Base-by-base conservation (phyloP, 192 early-diverging fungal species). In the Dimargaris verticillata region DNA sequence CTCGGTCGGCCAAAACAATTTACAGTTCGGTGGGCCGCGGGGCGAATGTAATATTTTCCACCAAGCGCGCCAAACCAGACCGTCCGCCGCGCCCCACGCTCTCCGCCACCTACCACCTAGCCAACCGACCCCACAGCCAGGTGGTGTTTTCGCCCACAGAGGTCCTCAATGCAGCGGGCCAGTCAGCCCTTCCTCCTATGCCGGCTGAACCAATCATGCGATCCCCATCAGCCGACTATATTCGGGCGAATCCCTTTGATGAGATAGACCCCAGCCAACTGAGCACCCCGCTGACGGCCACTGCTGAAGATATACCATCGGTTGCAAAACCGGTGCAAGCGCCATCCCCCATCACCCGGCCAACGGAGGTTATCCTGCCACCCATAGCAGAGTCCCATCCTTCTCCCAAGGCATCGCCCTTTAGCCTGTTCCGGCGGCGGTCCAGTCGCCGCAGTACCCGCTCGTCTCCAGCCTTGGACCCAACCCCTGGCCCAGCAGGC, bases 141-240 rank as follows among this genome's bases (percentile, higher is more conserved):
- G 57, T 59, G 26, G 38, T 59, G 26, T 33, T 59, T 38, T 43
- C 29, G 41, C 41, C 41, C 18, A n/a, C 42, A 0, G 57, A 38
- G 22, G 41, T 59, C 51, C 51, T 13, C 6, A 18, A 13, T 13
- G 11, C 57, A 18, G 25, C 43, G 12, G 33, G 33, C 57, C 57
- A 43, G 15, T 20, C 12, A 17, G 42, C 57, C 41, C 17, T 42
- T 42, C 22, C 57, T 18, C 2, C 11, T 26, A 18, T 13, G 51
- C 51, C 20, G 24, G 5, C 20, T 20, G 18, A 52, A 5, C 12
- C 22, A 20, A 18, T 52, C 24, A 20, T 26, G 3, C 57, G 57
- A 20, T 59, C 57, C n/a, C 57, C 57, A 13, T 59, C 57, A 15
- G 57, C 57, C 18, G 57, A 59, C 38, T 38, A 24, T 22, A 59